Percentiles rank a stretch among this genome's conserved stretches.
These are phyloP conservation scores for Albophoma yamanashiensis DNA, from an alignment of 2,329 filamentous ascomycete species.

Conservation along the genomic window DNA sequence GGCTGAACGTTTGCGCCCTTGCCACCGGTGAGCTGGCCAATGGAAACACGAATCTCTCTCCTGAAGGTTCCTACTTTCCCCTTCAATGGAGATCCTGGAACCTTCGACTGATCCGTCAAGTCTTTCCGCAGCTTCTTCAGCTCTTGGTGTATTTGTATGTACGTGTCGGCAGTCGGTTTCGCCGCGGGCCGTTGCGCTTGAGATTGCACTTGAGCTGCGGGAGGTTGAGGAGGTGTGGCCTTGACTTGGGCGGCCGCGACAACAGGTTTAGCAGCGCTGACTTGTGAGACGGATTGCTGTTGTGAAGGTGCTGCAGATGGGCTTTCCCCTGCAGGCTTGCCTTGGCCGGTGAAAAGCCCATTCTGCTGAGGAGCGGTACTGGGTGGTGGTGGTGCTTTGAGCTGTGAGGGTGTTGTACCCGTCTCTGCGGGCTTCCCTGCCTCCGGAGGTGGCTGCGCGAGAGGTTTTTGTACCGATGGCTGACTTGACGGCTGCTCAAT, in stretches of 20 bases:
- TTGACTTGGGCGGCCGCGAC: neutral
- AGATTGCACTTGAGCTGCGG: slow-evolving; percentile 1
- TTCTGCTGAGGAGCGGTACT: slow-evolving; percentile 6
- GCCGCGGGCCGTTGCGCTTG: neutral
- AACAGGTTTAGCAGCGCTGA: neutral
- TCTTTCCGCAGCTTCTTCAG: slow-evolving; percentile 58
- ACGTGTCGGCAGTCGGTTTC: slow-evolving; percentile 26
- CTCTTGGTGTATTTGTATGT: slow-evolving; percentile 51
- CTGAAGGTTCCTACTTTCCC: slow-evolving; percentile 60
- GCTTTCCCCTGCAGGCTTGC: slow-evolving; percentile 9
- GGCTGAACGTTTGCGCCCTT: slow-evolving; percentile 45
- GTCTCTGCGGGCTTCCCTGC: slow-evolving; percentile 5
- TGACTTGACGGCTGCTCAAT: slow-evolving; percentile 4
- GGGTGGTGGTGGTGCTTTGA: neutral
- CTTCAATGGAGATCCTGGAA: slow-evolving; percentile 40
- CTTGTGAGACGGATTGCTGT: neutral
- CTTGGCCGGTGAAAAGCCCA: slow-evolving; percentile 10
- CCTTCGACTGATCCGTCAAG: slow-evolving; percentile 44
- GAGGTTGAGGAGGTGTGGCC: neutral
- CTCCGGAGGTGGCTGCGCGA: slow-evolving; percentile 2
- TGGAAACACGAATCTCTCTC: slow-evolving; percentile 56
- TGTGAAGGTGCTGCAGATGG: neutral
- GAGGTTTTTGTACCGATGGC: slow-evolving; percentile 3
- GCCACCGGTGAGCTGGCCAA: slow-evolving; percentile 62
- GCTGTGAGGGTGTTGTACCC: slow-evolving; percentile 2